Evolutionary conservation across 1,284 basidiomycete genomes (phyloP).

Genomic region (Pascua guehoae): DNA sequence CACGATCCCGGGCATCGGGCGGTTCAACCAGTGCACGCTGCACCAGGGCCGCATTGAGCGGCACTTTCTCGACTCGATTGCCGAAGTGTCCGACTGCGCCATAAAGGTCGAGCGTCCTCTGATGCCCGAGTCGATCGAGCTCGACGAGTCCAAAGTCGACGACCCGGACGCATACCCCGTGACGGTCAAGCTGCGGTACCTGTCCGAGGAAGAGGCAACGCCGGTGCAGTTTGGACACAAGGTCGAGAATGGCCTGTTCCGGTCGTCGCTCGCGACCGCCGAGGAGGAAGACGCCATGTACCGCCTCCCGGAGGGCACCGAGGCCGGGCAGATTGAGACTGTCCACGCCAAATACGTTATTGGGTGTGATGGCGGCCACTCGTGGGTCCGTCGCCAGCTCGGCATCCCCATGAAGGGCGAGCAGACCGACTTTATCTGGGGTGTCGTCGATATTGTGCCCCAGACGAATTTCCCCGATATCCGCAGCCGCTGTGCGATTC

Average conservation of each 20-base stretch:
- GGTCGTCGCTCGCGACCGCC: constrained; percentile 5
- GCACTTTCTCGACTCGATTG: constrained; percentile 14
- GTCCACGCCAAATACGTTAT: constrained; percentile 28
- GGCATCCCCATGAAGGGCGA: constrained; percentile 22
- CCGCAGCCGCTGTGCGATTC: constrained; percentile 14
- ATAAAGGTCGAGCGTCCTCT: constrained; percentile 16
- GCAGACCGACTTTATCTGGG: constrained; percentile 25
- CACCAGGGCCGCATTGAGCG: constrained; percentile 19
- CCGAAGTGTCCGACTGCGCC: constrained; percentile 7
- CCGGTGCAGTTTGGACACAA: constrained; percentile 15
- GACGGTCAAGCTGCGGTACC: constrained; percentile 11
- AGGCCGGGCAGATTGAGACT: constrained; percentile 12
- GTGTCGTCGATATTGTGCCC: constrained; percentile 19
- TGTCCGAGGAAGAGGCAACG: constrained; percentile 10
- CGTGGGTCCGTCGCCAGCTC: constrained; percentile 19
- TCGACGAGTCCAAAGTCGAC: constrained; percentile 10
- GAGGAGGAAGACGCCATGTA: constrained; percentile 16
- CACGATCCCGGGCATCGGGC: constrained; percentile 11
- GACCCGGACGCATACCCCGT: constrained; percentile 16
- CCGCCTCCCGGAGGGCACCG: constrained; percentile 8
- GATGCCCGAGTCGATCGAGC: constrained; percentile 11
- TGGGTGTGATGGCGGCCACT: constrained; percentile 28
- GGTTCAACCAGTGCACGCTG: constrained; percentile 10
- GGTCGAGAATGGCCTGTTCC: constrained; percentile 15
- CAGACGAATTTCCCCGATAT: constrained; percentile 21